Conservation (phyloP, 2,329 filamentous ascomycete genomes). For the Ophiostoma fasciatum region DNA sequence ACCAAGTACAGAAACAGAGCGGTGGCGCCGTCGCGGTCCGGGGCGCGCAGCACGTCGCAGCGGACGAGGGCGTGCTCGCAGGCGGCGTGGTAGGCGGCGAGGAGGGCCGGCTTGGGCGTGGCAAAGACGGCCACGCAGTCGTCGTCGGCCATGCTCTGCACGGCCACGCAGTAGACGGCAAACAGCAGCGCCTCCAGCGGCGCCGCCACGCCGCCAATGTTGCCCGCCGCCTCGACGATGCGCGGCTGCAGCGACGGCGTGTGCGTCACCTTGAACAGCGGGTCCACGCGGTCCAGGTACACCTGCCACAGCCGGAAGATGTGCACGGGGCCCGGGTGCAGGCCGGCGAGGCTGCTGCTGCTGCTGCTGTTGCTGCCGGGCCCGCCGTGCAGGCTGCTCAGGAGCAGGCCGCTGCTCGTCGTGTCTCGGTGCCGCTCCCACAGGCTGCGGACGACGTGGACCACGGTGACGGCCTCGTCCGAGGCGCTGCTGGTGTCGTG, state of each 20-base stretch:
- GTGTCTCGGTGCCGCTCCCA: slow-evolving; percentile 1
- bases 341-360: slow-evolving; percentile 29
- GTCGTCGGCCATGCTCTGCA: slow-evolving; percentile 26
- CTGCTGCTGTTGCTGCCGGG: no score
- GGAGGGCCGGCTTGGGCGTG: slow-evolving; percentile 24
- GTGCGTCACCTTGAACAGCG: slow-evolving; percentile 44
- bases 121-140: slow-evolving; percentile 29
- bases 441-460: slow-evolving; percentile 7
- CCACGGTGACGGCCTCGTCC: slow-evolving; percentile 14
- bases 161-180: slow-evolving; percentile 30
- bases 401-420: slow-evolving; percentile 28
- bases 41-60: slow-evolving; percentile 32
- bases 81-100: slow-evolving; percentile 29
- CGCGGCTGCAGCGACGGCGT: slow-evolving; percentile 36
- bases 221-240: slow-evolving; percentile 33
- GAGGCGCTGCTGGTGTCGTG: background rate
- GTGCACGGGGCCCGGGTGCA: slow-evolving; percentile 33
- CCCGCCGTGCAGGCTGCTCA: slow-evolving; percentile 32
- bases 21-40: slow-evolving; percentile 37
- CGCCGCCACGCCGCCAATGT: slow-evolving; percentile 15
- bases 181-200: slow-evolving; percentile 42
- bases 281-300: slow-evolving; percentile 43
- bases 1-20: slow-evolving; percentile 43
- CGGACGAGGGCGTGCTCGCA: slow-evolving; percentile 39
- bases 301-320: slow-evolving; percentile 40